Base-by-base conservation (phyloP, 768 basidiomycete species). In the Gloeophyllum trabeum region DNA sequence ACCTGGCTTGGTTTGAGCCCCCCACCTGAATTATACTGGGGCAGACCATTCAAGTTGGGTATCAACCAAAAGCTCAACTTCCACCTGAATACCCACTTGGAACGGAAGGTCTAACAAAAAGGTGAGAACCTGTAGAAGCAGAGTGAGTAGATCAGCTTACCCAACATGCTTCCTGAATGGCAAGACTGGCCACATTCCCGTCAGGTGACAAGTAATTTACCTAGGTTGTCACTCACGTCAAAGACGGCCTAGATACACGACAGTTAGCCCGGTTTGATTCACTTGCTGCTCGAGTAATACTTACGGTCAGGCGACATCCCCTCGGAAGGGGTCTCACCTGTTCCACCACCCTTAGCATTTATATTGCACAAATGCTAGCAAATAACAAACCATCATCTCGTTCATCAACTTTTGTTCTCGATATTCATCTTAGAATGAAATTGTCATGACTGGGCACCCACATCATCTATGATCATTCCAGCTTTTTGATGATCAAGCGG, bases 401-500 rank as follows among this genome's bases (percentile, higher is more conserved):
- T 32, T 16, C 10, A 32, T 10, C 16, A 10, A 32, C 28, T n/a
- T n/a, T n/a, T n/a, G n/a, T n/a, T n/a, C n/a, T n/a, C n/a, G n/a
- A n/a, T n/a, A n/a, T 40, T n/a, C n/a, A n/a, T n/a, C n/a, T 5
- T 18, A 23, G 4, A 7, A 25, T 4, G 21, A 34, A 12, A 43
- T 25, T 4, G n/a, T 22, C 22, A 23, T 39, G 37, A 16, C 6
- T 14, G n/a, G 32, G 13, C 40, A 68, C 76, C 46, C 53, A 92
- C 88, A 60, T 97, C 92, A 52, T 99, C 94, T 5, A 86, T 76
- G 43, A 99, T 92, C 52, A 85, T 77, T 0, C 87, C 83, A 4
- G 70, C 68, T 16, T 54, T 55, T 50, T 88, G 58, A 59, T 61
- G 67, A 57, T 90, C 73, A 48, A 91, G 65, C 0, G 94, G 94